Base-by-base conservation (phyloP, 1,284 basidiomycete genomes). In the Fistulina hepatica region DNA sequence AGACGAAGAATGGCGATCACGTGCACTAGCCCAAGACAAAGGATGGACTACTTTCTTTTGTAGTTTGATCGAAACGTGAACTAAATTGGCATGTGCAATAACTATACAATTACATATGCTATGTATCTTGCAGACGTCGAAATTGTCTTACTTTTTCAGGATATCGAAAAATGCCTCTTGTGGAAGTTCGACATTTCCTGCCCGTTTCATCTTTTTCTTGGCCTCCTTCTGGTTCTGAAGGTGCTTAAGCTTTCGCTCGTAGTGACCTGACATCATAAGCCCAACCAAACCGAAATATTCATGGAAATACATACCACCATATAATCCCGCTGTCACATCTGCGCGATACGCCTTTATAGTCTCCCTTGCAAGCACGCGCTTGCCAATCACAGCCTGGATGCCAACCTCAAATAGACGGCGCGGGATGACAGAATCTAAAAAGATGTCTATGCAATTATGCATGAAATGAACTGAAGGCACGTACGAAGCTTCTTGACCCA, bases 251-350 rank as follows among this genome's bases (percentile, higher is more conserved):
- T 93, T 92, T 41, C 89, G 81, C 58, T 91, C 88, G 49, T 88
- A 86, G 57, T 91, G 85, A n/a, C n/a, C n/a, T n/a, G n/a, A n/a
- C n/a, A n/a, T n/a, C n/a, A n/a, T n/a, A n/a, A 12, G 82, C 81
- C 80, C 26, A 22, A 10, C 31, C 28, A 30, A 21, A 26, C 30
- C 25, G 44, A 24, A 26, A 7, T 23, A 16, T 17, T 39, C 23
- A 34, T 27, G 19, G 27, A 34, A 34, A 24, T 12, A 37, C n/a
- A n/a, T n/a, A 22, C 31, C 90, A 56, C 91, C 91, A 52, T 95
- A 95, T 30, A 97, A 61, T 1, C 92, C 92, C 11, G 91, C 91
- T 0, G 92, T 95, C 17, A 98, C 94, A 51, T 98, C 94, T 41
- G 94, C 91, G 24, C 91, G 75, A 55, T 89, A 63, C 1, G 92